Evolutionary conservation across 2,329 filamentous ascomycete genomes (phyloP), one percentile per base, ranked within the genome.

Genomic region (Xylaria sp.): DNA sequence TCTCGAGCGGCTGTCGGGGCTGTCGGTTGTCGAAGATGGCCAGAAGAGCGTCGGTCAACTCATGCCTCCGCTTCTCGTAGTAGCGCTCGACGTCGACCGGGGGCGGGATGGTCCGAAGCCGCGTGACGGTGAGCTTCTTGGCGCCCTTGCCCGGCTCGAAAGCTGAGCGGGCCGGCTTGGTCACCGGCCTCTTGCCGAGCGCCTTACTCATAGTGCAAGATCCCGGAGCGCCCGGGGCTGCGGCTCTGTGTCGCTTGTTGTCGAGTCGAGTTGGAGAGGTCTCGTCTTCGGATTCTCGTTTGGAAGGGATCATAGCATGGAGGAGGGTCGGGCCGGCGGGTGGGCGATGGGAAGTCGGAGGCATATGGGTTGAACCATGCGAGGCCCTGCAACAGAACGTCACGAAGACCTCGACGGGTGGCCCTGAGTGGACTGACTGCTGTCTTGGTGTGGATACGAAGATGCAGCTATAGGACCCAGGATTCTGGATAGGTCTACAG

Each of bases 61-160:
- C 91, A 50, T 83, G 81, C 89, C 92, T 93, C 3, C 90, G 91
- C 75, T 90, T 89, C 50, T 90, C 85, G 75, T 97, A 93, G 82
- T 97, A 98, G 72, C 89, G 86, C 71, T 92, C 89, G 23, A 92
- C 88, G 74, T 94, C 89, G 64, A 88, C 84, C 62, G 82, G 77
- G 48, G 81, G 78, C 67, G 87, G 86, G n/a, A 87, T 82, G 1
- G 88, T 86, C 68, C 91, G 90, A 72, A 98, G 87, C 79, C 98
- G 98, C 87, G 97, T 97, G 76, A 99, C 93, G n/a, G 95, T 88
- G 55, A 99, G 87, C 81, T 92, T 94, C 84, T 92, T 94, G 23
- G 93, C 90, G 39, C 94, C 94, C 12, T 87, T 85, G 76, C 93
- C 89, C 13, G 93, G 90, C 74, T 91, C 92, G 77, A 94, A 93